Evolutionary conservation across 371 early-diverging fungal genomes (phyloP).

Genomic region (Rhizopus delemar): DNA sequence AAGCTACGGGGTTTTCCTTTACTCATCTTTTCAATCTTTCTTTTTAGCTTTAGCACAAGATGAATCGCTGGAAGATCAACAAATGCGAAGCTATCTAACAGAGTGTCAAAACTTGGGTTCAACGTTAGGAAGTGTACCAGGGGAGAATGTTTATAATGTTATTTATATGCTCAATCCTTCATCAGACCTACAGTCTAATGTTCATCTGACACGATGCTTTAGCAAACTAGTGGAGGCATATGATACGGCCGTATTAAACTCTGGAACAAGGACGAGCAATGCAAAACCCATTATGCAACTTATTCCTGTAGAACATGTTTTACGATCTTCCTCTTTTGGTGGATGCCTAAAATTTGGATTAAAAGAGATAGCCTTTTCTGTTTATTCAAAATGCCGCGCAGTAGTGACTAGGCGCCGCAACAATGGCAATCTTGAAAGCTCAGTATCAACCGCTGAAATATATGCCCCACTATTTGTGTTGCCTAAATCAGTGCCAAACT

Average conservation of each 20-base stretch:
- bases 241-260: background rate
- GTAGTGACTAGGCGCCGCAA: slow-evolving; percentile 27
- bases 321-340: slow-evolving; percentile 54
- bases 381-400: slow-evolving; percentile 57
- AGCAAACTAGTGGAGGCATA: slow-evolving; percentile 44
- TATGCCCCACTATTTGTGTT: slow-evolving; percentile 60
- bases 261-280: slow-evolving; percentile 15
- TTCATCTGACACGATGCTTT: slow-evolving; percentile 60
- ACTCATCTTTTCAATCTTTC: background rate
- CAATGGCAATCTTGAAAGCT: background rate
- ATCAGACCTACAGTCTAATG: slow-evolving; percentile 48
- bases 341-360: slow-evolving; percentile 59
- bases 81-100: slow-evolving; percentile 51
- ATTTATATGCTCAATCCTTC: slow-evolving; percentile 64
- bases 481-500: slow-evolving; percentile 43
- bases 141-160: slow-evolving; percentile 46
- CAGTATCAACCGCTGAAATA: slow-evolving; percentile 23
- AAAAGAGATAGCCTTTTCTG: slow-evolving; percentile 64
- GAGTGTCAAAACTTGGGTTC: slow-evolving; percentile 55
- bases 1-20: background rate
- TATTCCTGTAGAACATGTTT: slow-evolving; percentile 62
- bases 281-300: slow-evolving; percentile 56
- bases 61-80: slow-evolving; percentile 43
- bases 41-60: slow-evolving; percentile 28
- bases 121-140: slow-evolving; percentile 33